Percentiles rank a stretch among this genome's conserved stretches.
These are phyloP conservation scores for Aspergillus versicolor DNA, from an alignment of 2,329 filamentous ascomycete genomes.

Conservation along the genomic window DNA sequence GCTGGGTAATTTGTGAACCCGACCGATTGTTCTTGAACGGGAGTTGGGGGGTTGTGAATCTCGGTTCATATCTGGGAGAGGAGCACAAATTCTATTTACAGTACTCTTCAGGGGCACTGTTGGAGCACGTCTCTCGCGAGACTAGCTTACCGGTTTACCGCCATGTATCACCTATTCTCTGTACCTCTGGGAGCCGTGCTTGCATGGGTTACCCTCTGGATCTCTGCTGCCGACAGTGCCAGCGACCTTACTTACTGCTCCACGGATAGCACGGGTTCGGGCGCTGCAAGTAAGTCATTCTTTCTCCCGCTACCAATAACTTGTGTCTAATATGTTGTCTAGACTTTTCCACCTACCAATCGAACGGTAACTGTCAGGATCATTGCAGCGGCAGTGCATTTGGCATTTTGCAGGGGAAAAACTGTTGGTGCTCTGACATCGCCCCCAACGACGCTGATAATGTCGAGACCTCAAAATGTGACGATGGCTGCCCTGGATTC, in stretches of 20 bases:
- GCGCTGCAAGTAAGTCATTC: conserved; percentile 34
- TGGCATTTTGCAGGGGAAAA: conserved; percentile 45
- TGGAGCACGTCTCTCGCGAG: not conserved
- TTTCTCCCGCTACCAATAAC: not conserved
- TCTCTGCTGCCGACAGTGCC: conserved; percentile 5
- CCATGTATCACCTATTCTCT: conserved; percentile 24
- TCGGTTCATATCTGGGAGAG: not conserved
- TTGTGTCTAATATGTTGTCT: conserved; percentile 3
- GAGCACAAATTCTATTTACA: not conserved
- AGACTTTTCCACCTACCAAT: conserved; percentile 43
- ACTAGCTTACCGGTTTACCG: not conserved
- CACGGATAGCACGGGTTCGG: conserved; percentile 45
- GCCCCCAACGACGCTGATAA: conserved; percentile 38
- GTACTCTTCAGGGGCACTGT: not conserved
- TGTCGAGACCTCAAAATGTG: conserved; percentile 34
- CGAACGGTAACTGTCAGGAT: conserved; percentile 44
- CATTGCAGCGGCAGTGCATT: conserved; percentile 47
- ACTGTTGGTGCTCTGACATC: conserved; percentile 52
- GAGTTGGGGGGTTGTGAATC: not conserved
- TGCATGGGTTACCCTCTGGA: conserved; percentile 13
- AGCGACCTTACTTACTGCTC: conserved; percentile 42
- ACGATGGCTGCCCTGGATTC: conserved; percentile 47
- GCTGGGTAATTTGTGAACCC: not conserved
- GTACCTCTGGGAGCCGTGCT: conserved; percentile 26
- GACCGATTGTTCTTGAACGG: not conserved